Conservation (phyloP, 805 yeast genomes). For the Monosporozyma yasuniensis region DNA sequence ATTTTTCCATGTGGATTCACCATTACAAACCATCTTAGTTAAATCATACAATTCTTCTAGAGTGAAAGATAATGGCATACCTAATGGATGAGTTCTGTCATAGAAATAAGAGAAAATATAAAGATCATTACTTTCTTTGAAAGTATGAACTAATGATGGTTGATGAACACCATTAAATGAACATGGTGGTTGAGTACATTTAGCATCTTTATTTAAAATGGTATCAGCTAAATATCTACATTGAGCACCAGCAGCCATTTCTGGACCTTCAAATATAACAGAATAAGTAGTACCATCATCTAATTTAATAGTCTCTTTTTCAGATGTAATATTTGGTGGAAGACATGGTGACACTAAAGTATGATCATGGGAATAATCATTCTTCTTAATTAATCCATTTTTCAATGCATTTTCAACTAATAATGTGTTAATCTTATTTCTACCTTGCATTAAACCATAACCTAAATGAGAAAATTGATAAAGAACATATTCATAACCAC, state of each 20-base stretch:
- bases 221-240: slow-evolving; percentile 80
- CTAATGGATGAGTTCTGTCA: slow-evolving; percentile 88
- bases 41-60: slow-evolving; percentile 75
- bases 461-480: slow-evolving; percentile 95
- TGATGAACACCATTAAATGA: slow-evolving; percentile 97
- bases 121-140: slow-evolving; percentile 65
- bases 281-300: slow-evolving; percentile 39
- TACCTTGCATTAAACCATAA: slow-evolving; percentile 90
- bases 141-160: slow-evolving; percentile 77
- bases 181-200: slow-evolving; percentile 72
- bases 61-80: slow-evolving; percentile 87
- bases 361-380: slow-evolving; percentile 33
- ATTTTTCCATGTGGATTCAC: slow-evolving; percentile 63
- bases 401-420: slow-evolving; percentile 47
- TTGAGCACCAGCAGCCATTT: slow-evolving; percentile 60
- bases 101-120: slow-evolving; percentile 90
- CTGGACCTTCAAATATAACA: slow-evolving; percentile 60
- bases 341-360: slow-evolving; percentile 73
- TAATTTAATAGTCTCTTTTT: slow-evolving; percentile 51
- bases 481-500: slow-evolving; percentile 66
- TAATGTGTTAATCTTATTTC: slow-evolving; percentile 65
- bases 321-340: slow-evolving; percentile 64
- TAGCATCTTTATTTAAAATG: slow-evolving; percentile 72
- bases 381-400: slow-evolving; percentile 32
- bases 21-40: slow-evolving; percentile 78